Conservation (phyloP, 1,284 basidiomycete genomes). For the Leccinum cinnamomeum region DNA sequence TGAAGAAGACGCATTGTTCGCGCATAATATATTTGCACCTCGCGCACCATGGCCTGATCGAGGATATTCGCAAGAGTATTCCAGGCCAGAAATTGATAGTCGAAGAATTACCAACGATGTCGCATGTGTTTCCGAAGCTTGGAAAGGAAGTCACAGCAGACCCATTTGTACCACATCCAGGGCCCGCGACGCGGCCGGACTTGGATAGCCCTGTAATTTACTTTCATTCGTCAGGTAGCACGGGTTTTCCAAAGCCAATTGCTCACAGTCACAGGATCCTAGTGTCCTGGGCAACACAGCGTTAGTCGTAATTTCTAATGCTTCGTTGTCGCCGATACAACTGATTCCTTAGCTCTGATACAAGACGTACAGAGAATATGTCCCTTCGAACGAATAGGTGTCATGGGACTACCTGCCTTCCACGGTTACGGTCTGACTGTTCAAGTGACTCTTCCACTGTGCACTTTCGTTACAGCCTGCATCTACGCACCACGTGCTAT, state of each 20-base stretch:
- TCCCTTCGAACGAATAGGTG: constrained; percentile 15
- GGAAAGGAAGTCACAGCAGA: constrained; percentile 26
- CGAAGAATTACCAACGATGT: constrained; percentile 31
- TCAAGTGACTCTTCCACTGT: constrained; percentile 14
- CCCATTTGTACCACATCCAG: constrained; percentile 29
- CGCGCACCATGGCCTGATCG: constrained; percentile 25
- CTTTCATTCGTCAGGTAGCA: constrained; percentile 38
- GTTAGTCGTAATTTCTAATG: neutral
- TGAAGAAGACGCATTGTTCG: constrained; percentile 29
- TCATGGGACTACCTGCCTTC: constrained; percentile 22
- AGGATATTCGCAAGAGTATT: constrained; percentile 11
- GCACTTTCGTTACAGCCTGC: neutral
- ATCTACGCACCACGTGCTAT: constrained; percentile 12
- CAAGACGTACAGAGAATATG: neutral
- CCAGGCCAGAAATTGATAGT: constrained; percentile 2
- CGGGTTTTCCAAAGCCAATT: constrained; percentile 35
- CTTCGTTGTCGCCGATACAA: neutral
- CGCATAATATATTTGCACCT: constrained; percentile 28
- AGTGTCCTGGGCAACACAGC: constrained; percentile 5
- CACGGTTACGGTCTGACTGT: constrained; percentile 8
- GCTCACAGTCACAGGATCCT: constrained; percentile 18
- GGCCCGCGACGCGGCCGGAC: constrained; percentile 4
- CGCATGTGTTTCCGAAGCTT: constrained; percentile 30
- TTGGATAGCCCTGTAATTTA: constrained; percentile 20
- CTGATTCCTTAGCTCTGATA: neutral